A percentile compares a stretch with the other conserved stretches of the same genome.
These are phyloP conservation scores for Pleurotus eryngii DNA, from an alignment of 768 basidiomycete genomes.

Conservation along the genomic window DNA sequence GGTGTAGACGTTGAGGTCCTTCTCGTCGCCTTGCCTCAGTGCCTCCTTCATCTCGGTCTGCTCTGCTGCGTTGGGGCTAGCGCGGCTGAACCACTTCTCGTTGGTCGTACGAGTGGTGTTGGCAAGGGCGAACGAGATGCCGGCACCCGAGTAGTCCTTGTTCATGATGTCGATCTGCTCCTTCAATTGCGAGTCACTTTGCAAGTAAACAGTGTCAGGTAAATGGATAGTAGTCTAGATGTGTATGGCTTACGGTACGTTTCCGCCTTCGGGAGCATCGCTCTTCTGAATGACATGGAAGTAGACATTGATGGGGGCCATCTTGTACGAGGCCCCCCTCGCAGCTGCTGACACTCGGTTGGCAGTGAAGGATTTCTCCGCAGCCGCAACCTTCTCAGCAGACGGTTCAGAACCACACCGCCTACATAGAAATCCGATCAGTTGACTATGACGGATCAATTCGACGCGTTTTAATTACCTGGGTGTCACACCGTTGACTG, in stretches of 20 bases:
- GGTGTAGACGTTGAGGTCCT: conserved; percentile 47
- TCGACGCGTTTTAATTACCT: conserved; percentile 8
- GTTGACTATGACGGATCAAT: conserved; percentile 7
- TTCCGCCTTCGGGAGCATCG: conserved; percentile 31
- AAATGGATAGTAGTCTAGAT: not conserved
- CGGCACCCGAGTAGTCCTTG: conserved; percentile 31
- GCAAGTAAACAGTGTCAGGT: not conserved
- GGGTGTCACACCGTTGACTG: conserved; percentile 16
- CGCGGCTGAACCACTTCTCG: conserved; percentile 45
- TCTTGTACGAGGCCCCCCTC: not conserved
- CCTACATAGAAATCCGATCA: conserved; percentile 17
- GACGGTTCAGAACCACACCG: conserved; percentile 36
- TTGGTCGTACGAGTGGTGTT: conserved; percentile 41
- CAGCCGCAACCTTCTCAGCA: conserved; percentile 28
- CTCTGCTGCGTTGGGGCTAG: conserved; percentile 26
- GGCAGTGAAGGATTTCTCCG: conserved; percentile 38
- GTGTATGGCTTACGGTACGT: conserved; percentile 33
- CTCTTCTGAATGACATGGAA: conserved; percentile 33
- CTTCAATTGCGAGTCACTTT: conserved; percentile 33
- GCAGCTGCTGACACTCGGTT: conserved; percentile 29
- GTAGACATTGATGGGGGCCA: conserved; percentile 19
- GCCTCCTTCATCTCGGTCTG: conserved; percentile 49
- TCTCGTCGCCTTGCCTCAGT: conserved; percentile 37
- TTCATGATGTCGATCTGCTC: conserved; percentile 42
- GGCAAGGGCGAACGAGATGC: conserved; percentile 39